These are phyloP conservation scores for Bombardia bombarda DNA, from an alignment of 495 filamentous ascomycete genomes.

Conservation along the genomic window DNA sequence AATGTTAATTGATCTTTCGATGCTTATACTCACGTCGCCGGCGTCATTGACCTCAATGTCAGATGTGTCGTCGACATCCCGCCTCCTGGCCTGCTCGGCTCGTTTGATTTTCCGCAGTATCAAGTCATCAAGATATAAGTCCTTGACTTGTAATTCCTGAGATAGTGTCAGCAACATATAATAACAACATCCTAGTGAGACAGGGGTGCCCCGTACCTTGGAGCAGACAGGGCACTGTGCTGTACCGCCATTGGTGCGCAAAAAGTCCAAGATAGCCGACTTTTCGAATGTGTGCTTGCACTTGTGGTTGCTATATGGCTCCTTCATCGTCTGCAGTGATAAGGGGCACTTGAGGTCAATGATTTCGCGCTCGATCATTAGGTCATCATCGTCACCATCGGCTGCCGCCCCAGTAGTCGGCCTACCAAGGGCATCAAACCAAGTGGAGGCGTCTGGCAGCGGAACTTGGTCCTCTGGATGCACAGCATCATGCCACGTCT, in stretches of 20 bases:
- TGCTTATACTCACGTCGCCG: constrained; percentile 18
- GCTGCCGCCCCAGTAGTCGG: constrained; percentile 18
- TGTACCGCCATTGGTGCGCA: constrained; percentile 29
- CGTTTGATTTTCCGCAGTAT: constrained; percentile 35
- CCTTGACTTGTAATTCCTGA: constrained; percentile 26
- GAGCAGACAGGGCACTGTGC: constrained; percentile 37
- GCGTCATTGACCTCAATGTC: constrained; percentile 22
- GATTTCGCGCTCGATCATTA: constrained; percentile 61
- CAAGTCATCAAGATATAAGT: constrained; percentile 35
- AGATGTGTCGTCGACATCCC: constrained; percentile 17
- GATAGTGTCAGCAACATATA: background rate
- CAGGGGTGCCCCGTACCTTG: constrained; percentile 22
- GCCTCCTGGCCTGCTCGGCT: constrained; percentile 20
- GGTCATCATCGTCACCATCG: constrained; percentile 59
- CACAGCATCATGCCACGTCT: constrained; percentile 66
- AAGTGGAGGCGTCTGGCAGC: constrained; percentile 59
- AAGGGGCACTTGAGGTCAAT: constrained; percentile 72
- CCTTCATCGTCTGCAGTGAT: constrained; percentile 62
- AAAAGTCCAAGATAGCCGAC: constrained; percentile 58
- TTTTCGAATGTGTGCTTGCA: constrained; percentile 83
- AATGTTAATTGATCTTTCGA: constrained; percentile 13
- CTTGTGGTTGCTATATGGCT: constrained; percentile 66
- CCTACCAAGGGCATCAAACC: constrained; percentile 56
- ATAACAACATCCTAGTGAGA: background rate
- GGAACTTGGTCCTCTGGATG: constrained; percentile 57